phyloP scores from a whole-genome alignment of 495 filamentous ascomycete species.

The Schizothecium vesticola region DNA sequence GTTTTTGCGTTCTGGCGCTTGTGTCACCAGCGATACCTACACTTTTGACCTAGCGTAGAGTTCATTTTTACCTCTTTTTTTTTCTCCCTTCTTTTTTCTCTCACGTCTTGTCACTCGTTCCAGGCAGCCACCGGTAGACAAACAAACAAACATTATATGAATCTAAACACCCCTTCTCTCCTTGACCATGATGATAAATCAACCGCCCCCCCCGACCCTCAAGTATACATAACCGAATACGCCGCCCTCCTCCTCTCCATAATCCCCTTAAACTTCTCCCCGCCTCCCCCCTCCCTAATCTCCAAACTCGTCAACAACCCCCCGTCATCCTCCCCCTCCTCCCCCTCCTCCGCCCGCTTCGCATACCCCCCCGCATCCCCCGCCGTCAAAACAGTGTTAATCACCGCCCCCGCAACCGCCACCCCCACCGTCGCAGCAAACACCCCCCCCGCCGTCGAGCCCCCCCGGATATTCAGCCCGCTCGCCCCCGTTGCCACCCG shows the following conservation, averaged over 20 bases:
- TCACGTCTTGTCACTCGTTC: not conserved
- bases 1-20: not conserved
- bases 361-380: conserved; percentile 16
- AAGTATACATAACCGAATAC: conserved; percentile 13
- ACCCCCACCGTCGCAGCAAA: conserved; percentile 19
- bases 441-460: conserved; percentile 14
- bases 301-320: not conserved
- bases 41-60: not conserved
- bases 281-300: not conserved
- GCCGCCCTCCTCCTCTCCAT: conserved; percentile 17
- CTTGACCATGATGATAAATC: not conserved
- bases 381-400: conserved; percentile 22
- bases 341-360: conserved; percentile 1
- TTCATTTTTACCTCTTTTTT: not conserved
- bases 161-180: no score
- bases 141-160: not conserved
- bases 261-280: conserved; percentile 3
- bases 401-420: conserved; percentile 16
- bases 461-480: not conserved
- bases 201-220: not conserved
- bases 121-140: not conserved
- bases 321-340: not conserved
- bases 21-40: not conserved
- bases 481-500: conserved; percentile 7
- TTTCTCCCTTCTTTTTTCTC: not conserved